Evolutionary conservation across 768 basidiomycete genomes (phyloP).

Genomic region (Pleurotus sapidus): DNA sequence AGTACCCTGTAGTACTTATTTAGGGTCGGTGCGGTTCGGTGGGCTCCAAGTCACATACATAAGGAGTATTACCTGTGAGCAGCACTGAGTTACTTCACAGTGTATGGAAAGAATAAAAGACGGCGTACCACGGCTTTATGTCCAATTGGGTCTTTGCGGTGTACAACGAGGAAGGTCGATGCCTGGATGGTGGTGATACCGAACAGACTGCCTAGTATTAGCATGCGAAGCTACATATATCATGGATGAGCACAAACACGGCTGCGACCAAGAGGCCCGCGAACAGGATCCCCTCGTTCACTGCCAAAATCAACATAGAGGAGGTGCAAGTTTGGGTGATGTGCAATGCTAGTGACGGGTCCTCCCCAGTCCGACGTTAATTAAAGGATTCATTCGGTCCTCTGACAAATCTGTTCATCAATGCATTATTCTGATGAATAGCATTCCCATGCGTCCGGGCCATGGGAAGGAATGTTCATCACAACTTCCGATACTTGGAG

Average conservation of each 20-base stretch:
- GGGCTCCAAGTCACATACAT: no score
- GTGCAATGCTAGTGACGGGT: no score
- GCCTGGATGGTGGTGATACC: conserved; percentile 3
- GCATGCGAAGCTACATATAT: background rate
- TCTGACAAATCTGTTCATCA: no score
- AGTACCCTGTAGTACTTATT: background rate
- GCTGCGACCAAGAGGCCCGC: background rate
- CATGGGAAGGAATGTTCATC: no score
- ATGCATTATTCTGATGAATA: no score
- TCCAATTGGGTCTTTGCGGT: background rate
- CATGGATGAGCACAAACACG: background rate
- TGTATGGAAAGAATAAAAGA: background rate
- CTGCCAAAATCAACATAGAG: no score
- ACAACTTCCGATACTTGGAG: no score
- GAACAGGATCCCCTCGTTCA: background rate
- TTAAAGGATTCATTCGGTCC: no score
- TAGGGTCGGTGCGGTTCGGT: background rate
- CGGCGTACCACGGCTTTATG: conserved; percentile 3
- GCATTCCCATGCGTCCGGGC: no score
- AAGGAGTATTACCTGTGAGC: background rate
- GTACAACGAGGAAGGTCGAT: conserved; percentile 1
- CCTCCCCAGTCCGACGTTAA: no score
- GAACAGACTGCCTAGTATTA: background rate
- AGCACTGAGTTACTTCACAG: background rate
- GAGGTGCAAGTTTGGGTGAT: no score